Base-by-base conservation (phyloP, 257 asterid genomes). In the Mentha longifolia region DNA sequence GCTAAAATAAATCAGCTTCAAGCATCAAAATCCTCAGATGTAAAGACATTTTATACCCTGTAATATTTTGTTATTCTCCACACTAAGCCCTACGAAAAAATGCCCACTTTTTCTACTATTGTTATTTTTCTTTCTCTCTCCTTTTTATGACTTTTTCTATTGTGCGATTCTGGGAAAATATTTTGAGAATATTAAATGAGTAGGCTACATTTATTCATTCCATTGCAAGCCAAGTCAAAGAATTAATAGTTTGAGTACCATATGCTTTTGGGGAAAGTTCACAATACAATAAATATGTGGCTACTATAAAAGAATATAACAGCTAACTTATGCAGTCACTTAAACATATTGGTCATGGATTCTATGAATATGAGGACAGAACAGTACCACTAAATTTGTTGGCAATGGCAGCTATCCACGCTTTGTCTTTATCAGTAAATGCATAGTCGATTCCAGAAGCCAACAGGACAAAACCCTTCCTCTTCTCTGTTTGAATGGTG, bases 331-430 rank as follows among this genome's bases (percentile, higher is more conserved):
- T 46, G 61, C 61, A 68, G 50, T 43, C 49, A 61, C 30, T 22
- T 33, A n/a, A 19, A 45, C 41, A 33, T 31, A 47, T 46, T 16
- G 25, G 20, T 49, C 52, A 52, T 52, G 46, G 42, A 60, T 30
- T 73, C 60, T 47, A 64, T 28, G 59, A 15, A 61, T 47, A 72
- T 66, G 65, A 79, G 50, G 45, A 59, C 52, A 42, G 16, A 56
- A 11, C 64, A 70, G 33, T 78, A 81, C 89, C 88, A 74, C 75
- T 65, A 77, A 86, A 89, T 83, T 95, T 95, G 80, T 83, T 81
- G 64, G 97, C 92, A 65, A 87, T 73, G 54, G 89, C 90, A 80
- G 85, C 85, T 66, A 87, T 82, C 98, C 98, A 92, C 39, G 87
- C 86, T 73, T 76, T 83, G 81, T 89, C 96, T 73, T 81, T 88